These are phyloP conservation scores for Trichoderma koningiopsis DNA, from an alignment of 2,329 filamentous ascomycete genomes.

Conservation along the genomic window DNA sequence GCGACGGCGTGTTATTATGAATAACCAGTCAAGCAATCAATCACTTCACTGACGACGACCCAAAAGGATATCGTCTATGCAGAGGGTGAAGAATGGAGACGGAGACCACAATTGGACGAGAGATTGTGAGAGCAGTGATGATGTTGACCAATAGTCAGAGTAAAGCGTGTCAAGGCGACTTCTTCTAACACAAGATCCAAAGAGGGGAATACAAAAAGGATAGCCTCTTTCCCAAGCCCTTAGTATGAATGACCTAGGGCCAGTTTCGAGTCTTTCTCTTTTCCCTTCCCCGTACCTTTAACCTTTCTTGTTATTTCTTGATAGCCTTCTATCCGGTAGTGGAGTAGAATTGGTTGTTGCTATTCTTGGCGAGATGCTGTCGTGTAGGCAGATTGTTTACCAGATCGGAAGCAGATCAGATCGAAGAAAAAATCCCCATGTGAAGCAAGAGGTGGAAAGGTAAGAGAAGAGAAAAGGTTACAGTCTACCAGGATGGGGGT, in stretches of 20 bases:
- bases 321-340: conserved; percentile 3
- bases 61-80: conserved; percentile 24
- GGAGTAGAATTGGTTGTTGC: background rate
- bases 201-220: conserved; percentile 22
- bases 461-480: background rate
- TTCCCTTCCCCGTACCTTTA: background rate
- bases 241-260: conserved; percentile 8
- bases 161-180: background rate
- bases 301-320: conserved; percentile 4
- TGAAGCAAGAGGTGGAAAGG: background rate
- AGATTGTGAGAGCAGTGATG: background rate
- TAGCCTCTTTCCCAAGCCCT: conserved; percentile 21
- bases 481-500: background rate
- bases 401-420: conserved; percentile 4
- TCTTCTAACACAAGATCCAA: conserved; percentile 7
- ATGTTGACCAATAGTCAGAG: background rate
- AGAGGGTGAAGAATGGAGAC: conserved; percentile 26
- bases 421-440: background rate
- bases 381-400: background rate
- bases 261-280: conserved; percentile 17
- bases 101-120: conserved; percentile 21
- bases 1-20: background rate
- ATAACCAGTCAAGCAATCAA: conserved; percentile 27
- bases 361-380: background rate
- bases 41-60: conserved; percentile 27